phyloP scores from a whole-genome alignment of 2,329 filamentous ascomycete species.

The Aureobasidium sp. region DNA sequence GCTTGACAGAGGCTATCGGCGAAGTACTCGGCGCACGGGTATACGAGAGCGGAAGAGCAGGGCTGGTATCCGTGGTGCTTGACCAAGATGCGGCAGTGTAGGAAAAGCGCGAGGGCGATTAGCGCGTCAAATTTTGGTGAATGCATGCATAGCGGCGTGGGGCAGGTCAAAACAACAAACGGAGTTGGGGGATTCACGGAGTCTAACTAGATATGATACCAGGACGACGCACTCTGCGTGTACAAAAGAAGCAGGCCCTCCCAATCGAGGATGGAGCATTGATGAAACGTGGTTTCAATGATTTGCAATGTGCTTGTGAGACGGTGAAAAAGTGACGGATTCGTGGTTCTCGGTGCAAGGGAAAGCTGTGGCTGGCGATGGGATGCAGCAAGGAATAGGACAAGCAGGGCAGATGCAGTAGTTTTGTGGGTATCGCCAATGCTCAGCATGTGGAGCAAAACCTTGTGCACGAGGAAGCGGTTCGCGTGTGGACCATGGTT shows the following conservation, averaged over 20 bases:
- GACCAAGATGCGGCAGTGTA: slow-evolving; percentile 24
- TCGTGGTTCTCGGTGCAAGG: slow-evolving; percentile 27
- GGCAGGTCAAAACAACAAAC: background rate
- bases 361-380: background rate
- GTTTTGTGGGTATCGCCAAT: background rate
- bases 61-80: slow-evolving; percentile 29
- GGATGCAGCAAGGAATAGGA: background rate
- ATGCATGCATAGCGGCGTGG: slow-evolving; percentile 1
- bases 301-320: slow-evolving; percentile 18
- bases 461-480: background rate
- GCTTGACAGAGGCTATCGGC: slow-evolving; percentile 33
- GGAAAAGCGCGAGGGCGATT: background rate
- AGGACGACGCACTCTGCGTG: background rate
- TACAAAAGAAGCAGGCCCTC: background rate
- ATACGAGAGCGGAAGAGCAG: slow-evolving; percentile 25
- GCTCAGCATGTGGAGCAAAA: background rate
- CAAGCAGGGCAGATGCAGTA: slow-evolving; percentile 4
- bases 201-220: background rate
- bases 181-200: background rate
- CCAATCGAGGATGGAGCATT: slow-evolving; percentile 13
- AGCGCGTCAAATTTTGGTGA: background rate
- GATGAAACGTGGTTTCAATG: slow-evolving; percentile 18
- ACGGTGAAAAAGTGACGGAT: slow-evolving; percentile 34
- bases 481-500: background rate
- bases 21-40: slow-evolving; percentile 14